Base-by-base conservation (phyloP, 1,139 yeast species). In the Pichia inconspicua region DNA sequence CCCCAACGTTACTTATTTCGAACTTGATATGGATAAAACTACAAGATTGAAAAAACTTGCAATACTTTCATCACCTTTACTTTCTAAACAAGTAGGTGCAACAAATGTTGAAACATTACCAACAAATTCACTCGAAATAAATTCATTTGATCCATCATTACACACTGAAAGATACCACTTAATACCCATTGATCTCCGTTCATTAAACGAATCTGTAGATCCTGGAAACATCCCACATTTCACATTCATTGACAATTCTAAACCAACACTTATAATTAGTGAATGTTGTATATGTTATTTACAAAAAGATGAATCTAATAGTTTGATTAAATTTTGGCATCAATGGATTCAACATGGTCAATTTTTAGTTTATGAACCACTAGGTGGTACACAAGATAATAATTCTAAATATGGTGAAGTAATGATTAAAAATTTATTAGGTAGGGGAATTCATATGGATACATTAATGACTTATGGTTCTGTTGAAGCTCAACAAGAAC, bases 251-350 rank as follows among this genome's bases (percentile, higher is more conserved):
- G 72, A 73, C 48, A 43, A 61, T 1, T 45, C 59, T 0, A 44
- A 67, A 1, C 94, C 95, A 1, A 88, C 97, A 0, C 61, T 92
- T 10, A 67, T 90, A 2, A 67, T 92, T 28, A 83, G 95, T 49
- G 98, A 92, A 65, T 92, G 97, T 66, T 90, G 90, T 44, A 70
- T 92, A 32, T 92, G 97, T 62, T 92, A 92, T 61, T 64, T 87
- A 53, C 74, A 78, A 4, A 81, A 86, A 0, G 65, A 66, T 1
- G 79, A 76, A 30, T 77, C 92, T 11, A 72, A 74, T 45, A 47
- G 60, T 1, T 73, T 88, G 9, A 65, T 92, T 8, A 54, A 65
- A 2, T 69, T 66, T 46, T 72, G 74, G 74, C 56, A 54, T 12
- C 45, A 54, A 0, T 40, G 51, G 12, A 59, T 73, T 28, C n/a